Percentiles rank a stretch among this genome's conserved stretches.
These are phyloP conservation scores for Pisolithus tinctorius DNA, from an alignment of 768 basidiomycete species.

Conservation along the genomic window DNA sequence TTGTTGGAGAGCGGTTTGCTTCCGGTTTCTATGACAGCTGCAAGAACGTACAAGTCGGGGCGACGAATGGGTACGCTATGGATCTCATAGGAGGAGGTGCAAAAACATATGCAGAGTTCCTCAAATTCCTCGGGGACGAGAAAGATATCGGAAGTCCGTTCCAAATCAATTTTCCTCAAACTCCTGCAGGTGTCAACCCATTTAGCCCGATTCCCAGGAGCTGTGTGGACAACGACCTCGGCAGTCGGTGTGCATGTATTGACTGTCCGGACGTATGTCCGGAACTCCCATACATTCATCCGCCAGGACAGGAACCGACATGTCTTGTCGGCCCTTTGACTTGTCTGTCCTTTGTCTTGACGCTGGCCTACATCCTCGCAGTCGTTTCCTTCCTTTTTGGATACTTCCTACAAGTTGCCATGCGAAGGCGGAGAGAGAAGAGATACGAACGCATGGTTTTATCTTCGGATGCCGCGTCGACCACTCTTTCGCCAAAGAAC, in stretches of 20 bases:
- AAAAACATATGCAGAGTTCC: constrained; percentile 65
- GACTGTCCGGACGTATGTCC: constrained; percentile 89
- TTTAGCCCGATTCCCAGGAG: constrained; percentile 56
- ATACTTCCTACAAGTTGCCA: constrained; percentile 52
- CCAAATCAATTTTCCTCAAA: constrained; percentile 83
- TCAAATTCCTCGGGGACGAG: constrained; percentile 84
- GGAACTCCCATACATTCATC: constrained; percentile 61
- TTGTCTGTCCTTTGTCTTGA: constrained; percentile 82
- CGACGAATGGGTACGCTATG: constrained; percentile 94
- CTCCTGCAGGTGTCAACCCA: constrained; percentile 33
- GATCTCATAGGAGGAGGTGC: constrained; percentile 95
- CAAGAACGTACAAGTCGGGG: constrained; percentile 87
- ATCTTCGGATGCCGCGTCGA: constrained; percentile 58
- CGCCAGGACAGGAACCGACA: constrained; percentile 50
- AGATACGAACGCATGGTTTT: constrained; percentile 69
- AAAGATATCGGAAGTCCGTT: constrained; percentile 90
- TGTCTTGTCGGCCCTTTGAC: constrained; percentile 79
- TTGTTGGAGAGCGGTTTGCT: constrained; percentile 63
- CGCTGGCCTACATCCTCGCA: constrained; percentile 71
- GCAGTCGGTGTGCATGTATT: constrained; percentile 85
- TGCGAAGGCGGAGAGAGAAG: constrained; percentile 56
- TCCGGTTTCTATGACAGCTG: constrained; percentile 88
- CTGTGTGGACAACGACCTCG: constrained; percentile 72
- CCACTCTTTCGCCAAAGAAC: constrained; percentile 48
- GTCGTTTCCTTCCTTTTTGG: constrained; percentile 61